Evolutionary conservation across 768 basidiomycete species (phyloP).

Genomic region (Amanita jacksonii): DNA sequence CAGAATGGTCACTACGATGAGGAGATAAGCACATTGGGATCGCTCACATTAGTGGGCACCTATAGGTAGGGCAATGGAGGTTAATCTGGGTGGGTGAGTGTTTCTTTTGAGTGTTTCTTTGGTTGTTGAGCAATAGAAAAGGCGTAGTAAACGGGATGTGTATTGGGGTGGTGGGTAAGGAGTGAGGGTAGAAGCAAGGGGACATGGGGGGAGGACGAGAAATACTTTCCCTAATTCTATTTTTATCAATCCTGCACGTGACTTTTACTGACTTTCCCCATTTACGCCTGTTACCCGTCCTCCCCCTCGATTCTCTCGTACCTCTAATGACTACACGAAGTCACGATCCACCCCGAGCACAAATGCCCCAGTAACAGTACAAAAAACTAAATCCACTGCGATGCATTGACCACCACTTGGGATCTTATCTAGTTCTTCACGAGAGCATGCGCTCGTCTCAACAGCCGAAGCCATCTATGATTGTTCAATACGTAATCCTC

Average conservation of each 20-base stretch:
- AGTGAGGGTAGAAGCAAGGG: not conserved
- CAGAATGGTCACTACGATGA: slow-evolving; percentile 1
- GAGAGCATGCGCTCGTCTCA: no score
- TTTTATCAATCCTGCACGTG: slow-evolving; percentile 1
- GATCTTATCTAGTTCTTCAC: no score
- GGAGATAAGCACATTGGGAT: not conserved
- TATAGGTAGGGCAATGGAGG: not conserved
- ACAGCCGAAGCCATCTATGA: no score
- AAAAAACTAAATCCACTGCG: no score
- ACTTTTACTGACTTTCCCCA: no score
- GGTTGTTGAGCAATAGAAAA: not conserved
- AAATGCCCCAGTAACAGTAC: no score
- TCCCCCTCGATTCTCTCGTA: no score
- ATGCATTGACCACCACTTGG: no score
- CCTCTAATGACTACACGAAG: no score
- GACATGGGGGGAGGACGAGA: not conserved
- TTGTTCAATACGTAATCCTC: no score
- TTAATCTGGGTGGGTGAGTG: not conserved
- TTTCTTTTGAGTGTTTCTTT: not conserved
- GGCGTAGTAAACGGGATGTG: not conserved
- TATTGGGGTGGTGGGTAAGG: not conserved
- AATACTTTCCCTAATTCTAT: not conserved
- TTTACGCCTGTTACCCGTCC: no score
- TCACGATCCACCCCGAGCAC: no score
- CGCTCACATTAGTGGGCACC: not conserved